Base-by-base conservation (phyloP, 768 basidiomycete species). In the Boletus rubropictus region DNA sequence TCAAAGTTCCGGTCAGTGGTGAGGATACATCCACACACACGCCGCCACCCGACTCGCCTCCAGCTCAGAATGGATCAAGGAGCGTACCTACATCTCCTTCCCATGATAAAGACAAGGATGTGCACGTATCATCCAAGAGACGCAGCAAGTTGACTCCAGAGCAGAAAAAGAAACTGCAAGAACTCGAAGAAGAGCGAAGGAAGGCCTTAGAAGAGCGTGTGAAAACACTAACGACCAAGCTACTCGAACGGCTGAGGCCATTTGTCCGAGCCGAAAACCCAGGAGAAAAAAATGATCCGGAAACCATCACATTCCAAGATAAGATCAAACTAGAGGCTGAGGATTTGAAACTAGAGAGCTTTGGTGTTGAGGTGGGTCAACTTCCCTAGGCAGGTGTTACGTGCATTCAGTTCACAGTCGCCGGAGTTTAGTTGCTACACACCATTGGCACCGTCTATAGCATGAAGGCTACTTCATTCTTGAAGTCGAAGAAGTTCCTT, bases 321-420 rank as follows among this genome's bases (percentile, higher is more conserved):
- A 81, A 75, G 65, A 88, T 95, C 64, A 75, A 68, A 59, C 71
- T 78, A 24, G 96, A 99, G 66, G 90, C 89, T 1, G 92, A 95
- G 46, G 96, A 99, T 69, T 63, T 99, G 57, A 97, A 97, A 72
- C 69, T 97, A 44, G 95, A 99, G 73, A 93, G 89, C 55, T 99
- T 99, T 66, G 96, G 96, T 39, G 84, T 98, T 20, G 95, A 97
- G 81, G 86, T 89, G 56, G 25, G 78, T 64, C 34, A 10, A 39
- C 24, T 29, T 37, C 38, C n/a, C 9, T 55, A 38, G 15, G 7
- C 9, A 24, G 11, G 11, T 37, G 8, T 21, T 22, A 9, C 25
- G 14, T 27, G 4, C 39, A 17, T 39, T 63, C 49, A 52, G 21
- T 36, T 21, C 27, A 15, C 15, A 22, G 3, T 9, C 11, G 14